These are phyloP conservation scores for Salinomyces thailandicus DNA, from an alignment of 2,329 filamentous ascomycete genomes.

Conservation along the genomic window DNA sequence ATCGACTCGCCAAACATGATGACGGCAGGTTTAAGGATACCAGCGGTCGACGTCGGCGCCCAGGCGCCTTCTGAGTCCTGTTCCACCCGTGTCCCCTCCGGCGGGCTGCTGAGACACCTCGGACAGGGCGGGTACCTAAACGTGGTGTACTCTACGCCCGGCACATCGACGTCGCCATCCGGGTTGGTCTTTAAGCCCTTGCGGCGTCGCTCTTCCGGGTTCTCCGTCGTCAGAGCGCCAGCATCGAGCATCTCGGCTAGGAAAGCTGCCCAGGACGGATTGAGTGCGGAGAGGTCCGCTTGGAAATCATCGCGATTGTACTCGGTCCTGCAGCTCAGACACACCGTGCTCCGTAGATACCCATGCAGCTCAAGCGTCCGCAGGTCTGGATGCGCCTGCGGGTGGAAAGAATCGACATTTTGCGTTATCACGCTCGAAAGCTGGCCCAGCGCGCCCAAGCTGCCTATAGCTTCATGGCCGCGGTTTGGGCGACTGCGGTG, in stretches of 20 bases:
- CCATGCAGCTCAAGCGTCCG: conserved; percentile 82
- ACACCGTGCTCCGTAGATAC: conserved; percentile 71
- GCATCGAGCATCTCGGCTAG: conserved; percentile 59
- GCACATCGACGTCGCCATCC: conserved; percentile 87
- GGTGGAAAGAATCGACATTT: conserved; percentile 94
- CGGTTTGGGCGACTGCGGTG: conserved; percentile 68
- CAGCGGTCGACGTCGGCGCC: conserved; percentile 46
- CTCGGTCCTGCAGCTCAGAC: conserved; percentile 64
- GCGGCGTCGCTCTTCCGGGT: conserved; percentile 56
- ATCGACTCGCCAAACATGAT: conserved; percentile 97
- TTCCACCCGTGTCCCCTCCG: conserved; percentile 48
- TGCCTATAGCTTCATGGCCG: conserved; percentile 65
- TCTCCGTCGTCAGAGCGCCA: conserved; percentile 68
- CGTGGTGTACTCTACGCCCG: conserved; percentile 73
- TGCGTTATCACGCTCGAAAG: conserved; percentile 77
- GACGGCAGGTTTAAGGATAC: conserved; percentile 83
- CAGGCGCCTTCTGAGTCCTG: conserved; percentile 75
- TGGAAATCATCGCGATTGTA: conserved; percentile 68
- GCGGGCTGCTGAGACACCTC: conserved; percentile 57
- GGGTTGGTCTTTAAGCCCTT: conserved; percentile 76
- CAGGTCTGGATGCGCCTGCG: conserved; percentile 60
- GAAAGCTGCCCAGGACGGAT: conserved; percentile 76
- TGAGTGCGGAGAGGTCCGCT: conserved; percentile 60
- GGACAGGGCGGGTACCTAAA: conserved; percentile 90
- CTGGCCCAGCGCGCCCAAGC: conserved; percentile 61